A percentile compares a stretch with the other conserved stretches of the same genome.
These are phyloP conservation scores for Rhododendron ferrugineum DNA, from an alignment of 148 eudicot genomes.

Conservation along the genomic window DNA sequence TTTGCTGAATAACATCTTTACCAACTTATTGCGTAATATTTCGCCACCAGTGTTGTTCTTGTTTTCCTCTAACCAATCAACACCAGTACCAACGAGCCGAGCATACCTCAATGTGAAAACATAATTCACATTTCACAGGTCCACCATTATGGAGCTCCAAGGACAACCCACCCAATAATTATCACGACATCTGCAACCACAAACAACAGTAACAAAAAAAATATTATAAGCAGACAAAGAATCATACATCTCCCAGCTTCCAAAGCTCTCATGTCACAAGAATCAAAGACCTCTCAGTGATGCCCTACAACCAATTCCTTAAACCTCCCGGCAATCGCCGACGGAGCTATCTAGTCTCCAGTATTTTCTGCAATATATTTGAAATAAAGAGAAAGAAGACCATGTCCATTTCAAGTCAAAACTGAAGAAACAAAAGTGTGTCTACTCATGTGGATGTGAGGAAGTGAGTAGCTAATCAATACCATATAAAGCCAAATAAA, in stretches of 20 bases:
- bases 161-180: not conserved
- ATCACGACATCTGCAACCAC: slow-evolving; percentile 6
- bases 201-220: not conserved
- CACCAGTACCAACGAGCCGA: not conserved
- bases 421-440: not conserved
- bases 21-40: slow-evolving; percentile 2
- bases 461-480: not conserved
- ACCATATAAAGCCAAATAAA: not conserved
- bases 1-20: slow-evolving; percentile 22
- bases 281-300: not conserved
- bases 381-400: not conserved
- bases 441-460: not conserved
- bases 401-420: not conserved
- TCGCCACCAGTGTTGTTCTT: slow-evolving; percentile 5
- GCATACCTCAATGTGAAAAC: not conserved
- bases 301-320: not conserved
- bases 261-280: not conserved
- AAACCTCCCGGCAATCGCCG: not conserved
- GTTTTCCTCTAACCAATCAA: slow-evolving; percentile 4
- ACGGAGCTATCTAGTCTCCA: not conserved
- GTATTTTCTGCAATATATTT: not conserved
- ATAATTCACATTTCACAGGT: not conserved
- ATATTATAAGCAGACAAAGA: not conserved
- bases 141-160: not conserved
- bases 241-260: not conserved